These are phyloP conservation scores for Heterobasidion irregulare DNA, from an alignment of 1,284 basidiomycete genomes.

Conservation along the genomic window DNA sequence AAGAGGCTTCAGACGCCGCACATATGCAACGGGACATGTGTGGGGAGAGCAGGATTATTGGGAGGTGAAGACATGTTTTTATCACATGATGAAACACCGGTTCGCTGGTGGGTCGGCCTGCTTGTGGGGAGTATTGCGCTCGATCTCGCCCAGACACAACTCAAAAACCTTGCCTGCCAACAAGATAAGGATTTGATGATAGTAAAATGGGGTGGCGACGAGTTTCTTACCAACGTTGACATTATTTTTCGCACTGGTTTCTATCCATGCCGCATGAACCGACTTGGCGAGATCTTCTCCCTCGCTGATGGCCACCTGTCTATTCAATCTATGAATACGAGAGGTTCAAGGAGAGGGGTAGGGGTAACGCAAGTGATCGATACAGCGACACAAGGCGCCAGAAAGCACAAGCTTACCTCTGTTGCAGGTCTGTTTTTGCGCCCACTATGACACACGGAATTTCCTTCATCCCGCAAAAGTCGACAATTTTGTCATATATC, in stretches of 20 bases:
- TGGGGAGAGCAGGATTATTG: slow-evolving; percentile 4
- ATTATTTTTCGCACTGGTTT: slow-evolving; percentile 87
- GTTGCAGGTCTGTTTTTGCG: slow-evolving; percentile 84
- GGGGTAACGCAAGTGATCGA: slow-evolving; percentile 13
- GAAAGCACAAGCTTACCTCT: slow-evolving; percentile 39
- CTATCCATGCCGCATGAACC: slow-evolving; percentile 75
- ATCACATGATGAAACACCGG: slow-evolving; percentile 67
- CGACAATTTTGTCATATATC: slow-evolving; percentile 95
- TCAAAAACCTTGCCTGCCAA: slow-evolving; percentile 80
- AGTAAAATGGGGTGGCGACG: slow-evolving; percentile 1
- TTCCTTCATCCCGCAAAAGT: slow-evolving; percentile 84
- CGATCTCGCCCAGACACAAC: slow-evolving; percentile 80
- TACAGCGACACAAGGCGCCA: not conserved
- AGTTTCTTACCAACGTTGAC: slow-evolving; percentile 73
- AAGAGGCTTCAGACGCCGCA: too few species aligned
- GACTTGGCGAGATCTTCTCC: slow-evolving; percentile 70
- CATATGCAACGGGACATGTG: slow-evolving; percentile 4
- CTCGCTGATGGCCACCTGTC: slow-evolving; percentile 73
- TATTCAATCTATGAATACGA: slow-evolving; percentile 28
- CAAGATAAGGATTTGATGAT: slow-evolving; percentile 4
- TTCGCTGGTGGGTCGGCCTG: slow-evolving; percentile 50
- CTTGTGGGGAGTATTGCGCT: slow-evolving; percentile 56
- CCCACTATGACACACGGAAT: slow-evolving; percentile 97
- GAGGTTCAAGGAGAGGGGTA: not conserved
- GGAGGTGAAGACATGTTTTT: slow-evolving; percentile 1